phyloP scores from a whole-genome alignment of 768 basidiomycete species.

The Boletus barrowsii region DNA sequence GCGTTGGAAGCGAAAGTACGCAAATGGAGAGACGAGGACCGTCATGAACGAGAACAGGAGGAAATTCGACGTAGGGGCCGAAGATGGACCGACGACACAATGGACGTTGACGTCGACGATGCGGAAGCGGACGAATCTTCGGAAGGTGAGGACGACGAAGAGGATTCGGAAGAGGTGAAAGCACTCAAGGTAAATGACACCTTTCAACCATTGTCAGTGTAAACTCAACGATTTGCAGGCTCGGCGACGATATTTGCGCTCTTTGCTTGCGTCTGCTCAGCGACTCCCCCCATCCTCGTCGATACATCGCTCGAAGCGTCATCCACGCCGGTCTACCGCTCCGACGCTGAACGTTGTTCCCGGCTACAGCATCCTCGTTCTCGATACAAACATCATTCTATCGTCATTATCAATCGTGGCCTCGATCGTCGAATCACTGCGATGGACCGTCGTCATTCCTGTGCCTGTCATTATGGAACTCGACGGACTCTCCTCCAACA shows the following conservation, averaged over 20 bases:
- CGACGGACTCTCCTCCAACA: conserved; percentile 77
- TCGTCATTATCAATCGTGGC: conserved; percentile 73
- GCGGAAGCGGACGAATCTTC: conserved; percentile 44
- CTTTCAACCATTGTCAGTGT: conserved; percentile 1
- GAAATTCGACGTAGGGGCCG: conserved; percentile 60
- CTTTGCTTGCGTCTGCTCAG: conserved; percentile 54
- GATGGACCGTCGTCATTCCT: conserved; percentile 89
- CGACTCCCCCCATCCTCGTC: conserved; percentile 22
- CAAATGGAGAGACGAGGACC: conserved; percentile 68
- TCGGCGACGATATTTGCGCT: conserved; percentile 70
- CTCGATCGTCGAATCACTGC: conserved; percentile 71
- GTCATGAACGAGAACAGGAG: conserved; percentile 63
- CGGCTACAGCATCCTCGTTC: conserved; percentile 86
- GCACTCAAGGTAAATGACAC: conserved; percentile 65
- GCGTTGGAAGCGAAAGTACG: conserved; percentile 64
- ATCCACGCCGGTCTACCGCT: conserved; percentile 27
- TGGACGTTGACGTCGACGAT: conserved; percentile 68
- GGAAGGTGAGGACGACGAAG: conserved; percentile 54
- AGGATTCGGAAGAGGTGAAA: conserved; percentile 69
- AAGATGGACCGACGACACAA: conserved; percentile 63
- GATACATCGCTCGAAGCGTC: conserved; percentile 28
- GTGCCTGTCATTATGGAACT: conserved; percentile 96
- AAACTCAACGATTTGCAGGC: conserved; percentile 42
- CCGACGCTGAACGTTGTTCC: conserved; percentile 58
- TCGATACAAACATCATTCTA: conserved; percentile 94